Conservation (phyloP, 495 filamentous ascomycete genomes). For the Staphylotrichum tortipilum region DNA sequence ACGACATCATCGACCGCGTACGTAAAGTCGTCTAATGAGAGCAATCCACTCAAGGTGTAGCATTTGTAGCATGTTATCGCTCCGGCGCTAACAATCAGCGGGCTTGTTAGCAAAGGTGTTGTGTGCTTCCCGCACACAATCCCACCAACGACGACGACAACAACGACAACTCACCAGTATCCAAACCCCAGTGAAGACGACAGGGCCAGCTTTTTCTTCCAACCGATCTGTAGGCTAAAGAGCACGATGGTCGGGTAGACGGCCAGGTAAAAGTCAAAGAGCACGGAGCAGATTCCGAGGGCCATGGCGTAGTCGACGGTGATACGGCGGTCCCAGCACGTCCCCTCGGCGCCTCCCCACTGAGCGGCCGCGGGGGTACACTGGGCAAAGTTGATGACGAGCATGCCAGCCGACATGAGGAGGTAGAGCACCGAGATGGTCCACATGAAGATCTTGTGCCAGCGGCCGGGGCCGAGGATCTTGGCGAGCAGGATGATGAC, state of each 20-base stretch:
- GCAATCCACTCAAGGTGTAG: conserved; percentile 10
- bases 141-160: too few relatives aligned
- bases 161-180: conserved; percentile 21
- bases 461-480: conserved; percentile 11
- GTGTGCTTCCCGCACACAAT: too few relatives aligned
- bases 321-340: conserved; percentile 16
- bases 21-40: conserved; percentile 15
- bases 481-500: conserved; percentile 18
- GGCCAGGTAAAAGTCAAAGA: conserved; percentile 24
- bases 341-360: conserved; percentile 11
- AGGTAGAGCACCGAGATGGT: conserved; percentile 11
- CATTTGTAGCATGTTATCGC: conserved; percentile 17
- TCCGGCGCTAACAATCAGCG: conserved; percentile 15
- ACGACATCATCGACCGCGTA: conserved; percentile 18
- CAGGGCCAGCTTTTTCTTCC: conserved; percentile 22
- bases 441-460: conserved; percentile 17
- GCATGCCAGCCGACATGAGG: conserved; percentile 7
- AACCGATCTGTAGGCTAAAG: conserved; percentile 8
- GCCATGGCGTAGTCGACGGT: conserved; percentile 14
- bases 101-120: too few relatives aligned
- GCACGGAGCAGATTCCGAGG: conserved; percentile 10
- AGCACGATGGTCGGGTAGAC: conserved; percentile 15
- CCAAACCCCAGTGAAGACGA: conserved; percentile 18
- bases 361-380: conserved; percentile 17
- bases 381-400: conserved; percentile 20